Base-by-base conservation (phyloP, 345 rosid species). In the Lagerstroemia speciosa region DNA sequence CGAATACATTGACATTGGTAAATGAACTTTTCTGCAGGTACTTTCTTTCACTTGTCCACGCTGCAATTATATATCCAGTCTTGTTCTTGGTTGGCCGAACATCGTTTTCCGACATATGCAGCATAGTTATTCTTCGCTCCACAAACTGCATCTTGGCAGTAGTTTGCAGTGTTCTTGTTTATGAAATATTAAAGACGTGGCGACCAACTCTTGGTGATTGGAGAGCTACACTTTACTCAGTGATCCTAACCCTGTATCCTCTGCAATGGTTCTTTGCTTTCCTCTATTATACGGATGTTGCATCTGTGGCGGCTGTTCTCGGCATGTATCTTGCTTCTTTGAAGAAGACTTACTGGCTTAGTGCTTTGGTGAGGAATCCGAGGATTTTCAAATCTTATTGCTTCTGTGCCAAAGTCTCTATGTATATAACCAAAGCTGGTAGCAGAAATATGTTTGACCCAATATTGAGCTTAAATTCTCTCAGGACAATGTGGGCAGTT, bases 221-320 rank as follows among this genome's bases (percentile, higher is more conserved):
- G 72, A 88, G 78, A 69, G 93, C 86, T 50, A 76, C 91, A 33
- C 50, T 86, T 37, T 70, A 75, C 69, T 82, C 97, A 0, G 74
- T 83, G 57, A 83, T 87, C 78, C 75, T 88, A 70, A 77, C 93
- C 40, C 75, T 86, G 75, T 89, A 91, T 69, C 99, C 98, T 38
- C 87, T 94, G 55, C 96, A 94, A 62, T 94, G 95, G 93, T 94
- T 94, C 84, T 91, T 89, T 84, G 80, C 87, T 68, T 94, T 89
- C 78, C 89, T 94, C 70, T 91, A 91, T 80, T 94, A 94, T 62
- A 94, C 99, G 41, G 99, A 91, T 82, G 95, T 88, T 79, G 96
- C 91, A 31, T 91, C 99, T 26, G 83, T 94, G 24, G 85, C 96
- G 27, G 74, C 81, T 9, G 93, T 89, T 76, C 93, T 94, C 65